Base-by-base conservation (phyloP, 2,329 filamentous ascomycete genomes). In the Graphilbum fragrans region DNA sequence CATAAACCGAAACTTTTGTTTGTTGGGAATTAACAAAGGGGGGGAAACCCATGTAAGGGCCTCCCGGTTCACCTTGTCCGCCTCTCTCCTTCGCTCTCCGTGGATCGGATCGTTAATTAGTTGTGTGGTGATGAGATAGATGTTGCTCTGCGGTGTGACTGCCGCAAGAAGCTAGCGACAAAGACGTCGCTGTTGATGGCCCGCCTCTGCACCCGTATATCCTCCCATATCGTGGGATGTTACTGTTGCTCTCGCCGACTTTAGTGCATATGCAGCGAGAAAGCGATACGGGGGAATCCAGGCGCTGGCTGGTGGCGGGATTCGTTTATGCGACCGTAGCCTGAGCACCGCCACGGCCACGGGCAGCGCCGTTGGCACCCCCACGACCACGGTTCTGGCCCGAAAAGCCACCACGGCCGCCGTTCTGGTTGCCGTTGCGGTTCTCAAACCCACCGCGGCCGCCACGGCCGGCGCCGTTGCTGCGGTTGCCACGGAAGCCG, bases 361-460 rank as follows among this genome's bases (percentile, higher is more conserved):
- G 75, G 49, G 77, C 66, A 53, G 70, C 66, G 52, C 77, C 76
- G 45, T 75, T 74, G 48, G 84, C 75, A 43, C 76, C 74, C 49
- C 85, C 77, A 48, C 81, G 70, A 49, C 64, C 66, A 49, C 70
- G 68, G 41, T 53, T 69, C 44, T 81, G 80, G 42, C 80, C 74
- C 44, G 72, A 67, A 64, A 82, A 88, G 57, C 75, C 79, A 47
- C 82, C 80, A 44, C 81, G 77, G 51, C 77, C 68, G 49, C 61
- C 64, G 41, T 68, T 63, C 57, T 82, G 78, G 57, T 74, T 75
- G 41, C 75, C 74, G 38, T 67, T 62, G 49, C 63, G 62, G 44
- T 66, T 64, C 35, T 83, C 78, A 47, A 70, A 76, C 32, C 74
- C 74, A 50, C 80, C 80, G 55, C 82, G 81, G 46, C 80, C n/a